Evolutionary conservation across 2,329 filamentous ascomycete species (phyloP).

Genomic region (Corynespora cassiicola): DNA sequence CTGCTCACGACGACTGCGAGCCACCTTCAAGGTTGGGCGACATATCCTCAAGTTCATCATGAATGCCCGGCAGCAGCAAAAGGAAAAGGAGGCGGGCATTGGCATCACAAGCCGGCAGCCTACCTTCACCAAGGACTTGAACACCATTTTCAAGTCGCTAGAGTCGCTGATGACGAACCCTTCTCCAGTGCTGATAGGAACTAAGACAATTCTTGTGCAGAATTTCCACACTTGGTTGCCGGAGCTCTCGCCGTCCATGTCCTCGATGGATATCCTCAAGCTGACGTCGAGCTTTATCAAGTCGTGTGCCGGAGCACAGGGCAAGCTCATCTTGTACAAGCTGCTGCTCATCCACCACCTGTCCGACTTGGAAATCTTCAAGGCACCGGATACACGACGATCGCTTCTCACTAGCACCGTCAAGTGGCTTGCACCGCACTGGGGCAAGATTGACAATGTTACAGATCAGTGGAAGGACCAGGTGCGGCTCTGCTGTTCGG

Average conservation of each 20-base stretch:
- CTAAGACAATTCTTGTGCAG: conserved; percentile 92
- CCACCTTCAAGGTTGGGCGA: conserved; percentile 92
- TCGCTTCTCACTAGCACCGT: conserved; percentile 82
- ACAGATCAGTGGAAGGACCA: conserved; percentile 91
- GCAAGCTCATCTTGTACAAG: conserved; percentile 91
- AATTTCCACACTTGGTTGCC: conserved; percentile 98
- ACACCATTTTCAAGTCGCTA: conserved; percentile 86
- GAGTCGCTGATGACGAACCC: conserved; percentile 89
- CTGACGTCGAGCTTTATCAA: conserved; percentile 94
- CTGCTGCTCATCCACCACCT: conserved; percentile 93
- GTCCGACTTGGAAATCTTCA: conserved; percentile 80
- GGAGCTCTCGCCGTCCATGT: conserved; percentile 78
- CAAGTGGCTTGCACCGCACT: conserved; percentile 91
- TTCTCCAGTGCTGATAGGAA: conserved; percentile 86
- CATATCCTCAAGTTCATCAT: conserved; percentile 96
- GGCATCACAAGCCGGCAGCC: conserved; percentile 76
- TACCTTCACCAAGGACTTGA: conserved; percentile 82
- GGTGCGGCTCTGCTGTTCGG: conserved; percentile 89
- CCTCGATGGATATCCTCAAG: conserved; percentile 84
- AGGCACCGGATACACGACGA: conserved; percentile 75
- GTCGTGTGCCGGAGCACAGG: conserved; percentile 84
- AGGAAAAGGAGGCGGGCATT: conserved; percentile 85
- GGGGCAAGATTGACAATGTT: conserved; percentile 77
- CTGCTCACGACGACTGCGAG: conserved; percentile 81
- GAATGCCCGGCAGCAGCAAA: conserved; percentile 84